phyloP scores from a whole-genome alignment of 2,329 filamentous ascomycete species.

The Apiospora aurea region DNA sequence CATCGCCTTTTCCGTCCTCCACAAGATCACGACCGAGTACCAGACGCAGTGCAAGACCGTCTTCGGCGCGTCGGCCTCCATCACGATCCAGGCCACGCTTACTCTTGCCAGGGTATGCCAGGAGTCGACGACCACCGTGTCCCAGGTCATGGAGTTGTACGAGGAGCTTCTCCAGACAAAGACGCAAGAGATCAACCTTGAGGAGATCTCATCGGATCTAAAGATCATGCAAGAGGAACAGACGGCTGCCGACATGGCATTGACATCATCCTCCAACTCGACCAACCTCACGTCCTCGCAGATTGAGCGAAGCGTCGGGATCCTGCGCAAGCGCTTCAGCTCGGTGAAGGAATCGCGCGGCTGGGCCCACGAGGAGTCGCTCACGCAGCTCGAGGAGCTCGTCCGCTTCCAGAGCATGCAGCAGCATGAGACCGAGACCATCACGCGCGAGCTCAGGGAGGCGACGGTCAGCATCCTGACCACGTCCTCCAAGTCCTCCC shows the following conservation, averaged over 20 bases:
- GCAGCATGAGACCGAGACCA: slow-evolving; percentile 37
- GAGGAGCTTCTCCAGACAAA: slow-evolving; percentile 45
- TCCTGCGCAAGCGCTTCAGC: slow-evolving; percentile 41
- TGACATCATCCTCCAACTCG: slow-evolving; percentile 30
- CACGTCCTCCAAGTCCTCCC: slow-evolving; percentile 41
- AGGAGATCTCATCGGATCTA: slow-evolving; percentile 44
- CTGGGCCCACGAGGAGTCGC: slow-evolving; percentile 48
- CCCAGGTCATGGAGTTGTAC: slow-evolving; percentile 45
- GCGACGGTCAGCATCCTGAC: slow-evolving; percentile 43
- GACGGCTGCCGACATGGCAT: slow-evolving; percentile 28
- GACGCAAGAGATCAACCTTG: slow-evolving; percentile 41
- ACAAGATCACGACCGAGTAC: slow-evolving; percentile 45
- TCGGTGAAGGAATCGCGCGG: slow-evolving; percentile 42
- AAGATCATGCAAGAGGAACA: slow-evolving; percentile 49
- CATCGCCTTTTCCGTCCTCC: slow-evolving; percentile 40
- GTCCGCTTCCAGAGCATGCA: slow-evolving; percentile 44
- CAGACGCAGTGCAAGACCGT: slow-evolving; percentile 43
- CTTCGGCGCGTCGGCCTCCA: slow-evolving; percentile 44
- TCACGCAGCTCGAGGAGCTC: slow-evolving; percentile 46
- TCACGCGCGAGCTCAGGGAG: slow-evolving; percentile 43
- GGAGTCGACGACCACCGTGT: slow-evolving; percentile 45
- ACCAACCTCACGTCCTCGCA: slow-evolving; percentile 38
- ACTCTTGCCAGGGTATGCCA: slow-evolving; percentile 46
- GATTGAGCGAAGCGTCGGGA: slow-evolving; percentile 40
- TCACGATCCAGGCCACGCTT: slow-evolving; percentile 46